phyloP scores from a whole-genome alignment of 257 asterid genomes.

The Verbascum thapsus region DNA sequence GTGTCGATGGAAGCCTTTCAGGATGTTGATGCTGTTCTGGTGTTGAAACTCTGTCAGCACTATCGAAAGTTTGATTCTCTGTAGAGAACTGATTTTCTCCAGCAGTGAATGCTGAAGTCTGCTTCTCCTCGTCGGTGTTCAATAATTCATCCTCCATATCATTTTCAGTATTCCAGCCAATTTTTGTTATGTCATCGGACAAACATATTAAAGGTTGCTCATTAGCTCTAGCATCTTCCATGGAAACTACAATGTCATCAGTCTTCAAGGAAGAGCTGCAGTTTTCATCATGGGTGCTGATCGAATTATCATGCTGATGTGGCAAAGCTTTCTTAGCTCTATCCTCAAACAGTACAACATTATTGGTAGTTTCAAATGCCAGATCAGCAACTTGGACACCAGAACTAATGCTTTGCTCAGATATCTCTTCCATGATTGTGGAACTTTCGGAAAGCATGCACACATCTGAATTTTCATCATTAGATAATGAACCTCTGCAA shows the following conservation, averaged over 20 bases:
- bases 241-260: conserved; percentile 32
- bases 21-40: conserved; percentile 47
- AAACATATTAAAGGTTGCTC: conserved; percentile 26
- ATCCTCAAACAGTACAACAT: conserved; percentile 1
- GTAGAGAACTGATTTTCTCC: conserved; percentile 30
- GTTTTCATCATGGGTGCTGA: conserved; percentile 24
- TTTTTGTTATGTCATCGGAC: conserved; percentile 19
- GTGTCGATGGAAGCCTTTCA: conserved; percentile 57
- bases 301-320: conserved; percentile 30
- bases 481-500: conserved; percentile 27
- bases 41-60: conserved; percentile 30
- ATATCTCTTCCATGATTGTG: conserved; percentile 29
- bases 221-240: conserved; percentile 23
- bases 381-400: conserved; percentile 31
- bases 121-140: conserved; percentile 29
- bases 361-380: conserved; percentile 16
- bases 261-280: conserved; percentile 29
- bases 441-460: conserved; percentile 23
- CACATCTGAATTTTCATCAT: conserved; percentile 30
- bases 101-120: conserved; percentile 21
- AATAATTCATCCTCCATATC: conserved; percentile 30
- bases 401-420: conserved; percentile 29
- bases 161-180: conserved; percentile 25
- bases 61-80: conserved; percentile 31
- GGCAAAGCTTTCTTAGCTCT: conserved; percentile 28